phyloP scores from a whole-genome alignment of 2,329 filamentous ascomycete species.

The Cercospora brassicicola region DNA sequence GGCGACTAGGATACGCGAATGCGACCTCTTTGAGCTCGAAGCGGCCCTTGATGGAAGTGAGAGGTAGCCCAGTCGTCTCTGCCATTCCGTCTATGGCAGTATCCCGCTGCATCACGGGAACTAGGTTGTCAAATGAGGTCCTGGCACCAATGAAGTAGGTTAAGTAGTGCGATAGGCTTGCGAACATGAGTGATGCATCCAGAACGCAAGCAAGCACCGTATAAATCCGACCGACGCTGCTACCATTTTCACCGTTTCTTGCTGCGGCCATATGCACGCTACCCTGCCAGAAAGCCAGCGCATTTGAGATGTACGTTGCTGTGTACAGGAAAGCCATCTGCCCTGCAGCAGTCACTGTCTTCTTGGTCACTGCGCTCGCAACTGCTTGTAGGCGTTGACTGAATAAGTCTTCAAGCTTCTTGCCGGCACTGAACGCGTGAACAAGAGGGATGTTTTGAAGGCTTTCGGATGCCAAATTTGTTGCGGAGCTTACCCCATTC shows the following conservation, averaged over 20 bases:
- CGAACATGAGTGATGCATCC: conserved; percentile 5
- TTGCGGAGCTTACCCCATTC: conserved; percentile 57
- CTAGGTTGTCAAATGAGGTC: conserved; percentile 2
- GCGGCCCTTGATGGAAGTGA: conserved; percentile 7
- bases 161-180: conserved; percentile 4
- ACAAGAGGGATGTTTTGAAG: conserved; percentile 54
- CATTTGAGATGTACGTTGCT: conserved; percentile 65
- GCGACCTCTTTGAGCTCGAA: conserved; percentile 42
- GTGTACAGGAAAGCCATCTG: conserved; percentile 65
- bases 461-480: conserved; percentile 62
- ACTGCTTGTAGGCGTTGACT: conserved; percentile 53
- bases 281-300: conserved; percentile 67
- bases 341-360: conserved; percentile 56
- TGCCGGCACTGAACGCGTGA: conserved; percentile 55
- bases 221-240: conserved; percentile 38
- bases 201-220: conserved; percentile 5
- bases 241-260: not conserved
- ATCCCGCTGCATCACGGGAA: not conserved
- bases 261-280: conserved; percentile 52
- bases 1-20: conserved; percentile 33
- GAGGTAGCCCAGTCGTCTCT: not conserved
- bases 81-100: not conserved
- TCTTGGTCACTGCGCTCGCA: conserved; percentile 57
- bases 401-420: conserved; percentile 61
- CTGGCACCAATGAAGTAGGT: conserved; percentile 9